Evolutionary conservation across 1,284 basidiomycete species (phyloP), one percentile per base, ranked within the genome.

Genomic region (Rhodotorula mucilaginosa): DNA sequence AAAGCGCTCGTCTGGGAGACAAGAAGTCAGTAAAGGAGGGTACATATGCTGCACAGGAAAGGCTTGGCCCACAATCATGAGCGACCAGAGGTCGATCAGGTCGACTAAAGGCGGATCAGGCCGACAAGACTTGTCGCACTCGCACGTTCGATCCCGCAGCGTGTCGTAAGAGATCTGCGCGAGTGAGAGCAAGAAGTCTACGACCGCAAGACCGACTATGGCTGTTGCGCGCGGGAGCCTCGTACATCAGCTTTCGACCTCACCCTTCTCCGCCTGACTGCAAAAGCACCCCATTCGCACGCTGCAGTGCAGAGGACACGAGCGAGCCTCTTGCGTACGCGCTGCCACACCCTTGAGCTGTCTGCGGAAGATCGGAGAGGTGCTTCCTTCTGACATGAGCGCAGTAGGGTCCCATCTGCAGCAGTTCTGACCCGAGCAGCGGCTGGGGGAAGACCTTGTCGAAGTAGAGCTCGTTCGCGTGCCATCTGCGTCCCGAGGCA

Each of bases 171-270:
- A 10, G 23, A 70, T 52, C 48, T 66, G 61, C 15, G 44, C 16
- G 5, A 64, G 15, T 21, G 57, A 48, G n/a, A 70, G 21, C 8
- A 21, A 2, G 12, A 70, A 70, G 31, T 70, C 69, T 61, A 57
- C 2, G 13, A 51, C 5, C 16, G 57, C 34, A 2, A 70, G 49
- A 6, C 19, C 44, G 58, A 70, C 47, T 12, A 70, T 52, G 1
- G 62, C 64, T 66, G 54, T 2, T 4, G 6, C 23, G 46, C 18
- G 34, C 34, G 34, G 34, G 34, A n/a, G 51, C 23, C 18, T 44
- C 39, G 12, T 10, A 12, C 23, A 44, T 23, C n/a, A 19, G 31
- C 51, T 12, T 23, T 13, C 18, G 39, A 44, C 49, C 49, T 51
- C 10, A 46, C 15, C 34, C 34, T 34, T 34, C 34, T 26, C 26